These are phyloP conservation scores for Tolypocladium tropicale DNA, from an alignment of 2,329 filamentous ascomycete genomes.

Conservation along the genomic window DNA sequence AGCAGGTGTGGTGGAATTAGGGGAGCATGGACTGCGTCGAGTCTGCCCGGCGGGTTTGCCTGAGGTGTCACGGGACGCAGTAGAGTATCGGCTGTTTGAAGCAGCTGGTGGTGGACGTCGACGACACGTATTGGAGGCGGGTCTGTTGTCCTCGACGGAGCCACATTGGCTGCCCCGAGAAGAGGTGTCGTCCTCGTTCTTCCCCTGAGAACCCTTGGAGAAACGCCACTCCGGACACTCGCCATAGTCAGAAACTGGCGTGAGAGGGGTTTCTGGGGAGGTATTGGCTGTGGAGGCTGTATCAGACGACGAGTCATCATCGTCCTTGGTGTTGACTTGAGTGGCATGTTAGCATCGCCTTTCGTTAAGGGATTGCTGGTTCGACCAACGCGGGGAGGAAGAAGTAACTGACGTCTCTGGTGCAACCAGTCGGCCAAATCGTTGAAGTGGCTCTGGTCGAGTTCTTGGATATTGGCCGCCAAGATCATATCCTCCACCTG, in stretches of 20 bases:
- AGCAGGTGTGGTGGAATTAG: too few species aligned
- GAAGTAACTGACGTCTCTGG: background rate
- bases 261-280: background rate
- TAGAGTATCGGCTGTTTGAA: background rate
- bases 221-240: background rate
- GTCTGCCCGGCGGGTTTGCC: background rate
- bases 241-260: background rate
- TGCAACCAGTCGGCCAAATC: slow-evolving; percentile 5
- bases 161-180: background rate
- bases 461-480: slow-evolving; percentile 5
- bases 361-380: background rate
- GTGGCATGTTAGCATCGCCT: background rate
- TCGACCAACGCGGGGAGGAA: background rate
- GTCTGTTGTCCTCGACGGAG: background rate
- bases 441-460: slow-evolving; percentile 4
- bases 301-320: slow-evolving; percentile 1
- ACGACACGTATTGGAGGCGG: background rate
- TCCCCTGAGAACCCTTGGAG: background rate
- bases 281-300: background rate
- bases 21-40: background rate
- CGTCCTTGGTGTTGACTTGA: slow-evolving; percentile 12
- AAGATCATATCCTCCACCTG: slow-evolving; percentile 9
- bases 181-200: background rate
- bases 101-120: background rate
- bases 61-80: background rate